Conservation (phyloP, 768 basidiomycete genomes). For the Lactifluus piperatus region DNA sequence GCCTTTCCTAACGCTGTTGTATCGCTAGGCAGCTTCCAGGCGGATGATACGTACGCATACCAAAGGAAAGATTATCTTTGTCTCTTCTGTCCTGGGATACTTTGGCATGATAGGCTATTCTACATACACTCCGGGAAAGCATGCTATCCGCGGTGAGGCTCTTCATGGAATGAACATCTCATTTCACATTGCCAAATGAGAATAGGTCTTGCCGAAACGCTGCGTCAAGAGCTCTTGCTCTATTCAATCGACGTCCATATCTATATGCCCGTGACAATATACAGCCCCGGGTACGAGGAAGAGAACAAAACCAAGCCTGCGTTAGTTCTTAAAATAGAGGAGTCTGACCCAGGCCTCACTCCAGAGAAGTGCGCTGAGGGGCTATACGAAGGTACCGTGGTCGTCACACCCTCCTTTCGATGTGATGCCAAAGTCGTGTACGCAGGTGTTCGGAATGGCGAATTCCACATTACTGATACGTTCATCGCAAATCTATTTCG, state of each 20-base stretch:
- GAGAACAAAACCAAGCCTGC: slow-evolving; percentile 74
- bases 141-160: slow-evolving; percentile 66
- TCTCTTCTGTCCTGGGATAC: slow-evolving; percentile 65
- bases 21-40: slow-evolving; percentile 54
- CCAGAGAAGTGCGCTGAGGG: slow-evolving; percentile 54
- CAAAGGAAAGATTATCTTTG: slow-evolving; percentile 66
- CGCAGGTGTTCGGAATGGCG: slow-evolving; percentile 56
- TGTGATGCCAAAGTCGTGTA: neutral
- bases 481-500: slow-evolving; percentile 60
- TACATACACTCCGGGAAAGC: slow-evolving; percentile 77
- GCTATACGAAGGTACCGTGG: slow-evolving; percentile 47
- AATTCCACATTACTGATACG: slow-evolving; percentile 71
- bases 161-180: neutral
- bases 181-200: neutral
- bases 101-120: slow-evolving; percentile 73
- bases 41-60: slow-evolving; percentile 48
- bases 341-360: slow-evolving; percentile 51
- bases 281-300: slow-evolving; percentile 61
- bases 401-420: neutral
- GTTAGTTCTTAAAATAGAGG: slow-evolving; percentile 70
- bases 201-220: slow-evolving; percentile 72
- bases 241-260: slow-evolving; percentile 75
- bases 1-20: neutral
- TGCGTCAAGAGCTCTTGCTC: slow-evolving; percentile 70
- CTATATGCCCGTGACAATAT: slow-evolving; percentile 78